Evolutionary conservation across 2,329 filamentous ascomycete species (phyloP).

Genomic region (Talaromyces sp.): DNA sequence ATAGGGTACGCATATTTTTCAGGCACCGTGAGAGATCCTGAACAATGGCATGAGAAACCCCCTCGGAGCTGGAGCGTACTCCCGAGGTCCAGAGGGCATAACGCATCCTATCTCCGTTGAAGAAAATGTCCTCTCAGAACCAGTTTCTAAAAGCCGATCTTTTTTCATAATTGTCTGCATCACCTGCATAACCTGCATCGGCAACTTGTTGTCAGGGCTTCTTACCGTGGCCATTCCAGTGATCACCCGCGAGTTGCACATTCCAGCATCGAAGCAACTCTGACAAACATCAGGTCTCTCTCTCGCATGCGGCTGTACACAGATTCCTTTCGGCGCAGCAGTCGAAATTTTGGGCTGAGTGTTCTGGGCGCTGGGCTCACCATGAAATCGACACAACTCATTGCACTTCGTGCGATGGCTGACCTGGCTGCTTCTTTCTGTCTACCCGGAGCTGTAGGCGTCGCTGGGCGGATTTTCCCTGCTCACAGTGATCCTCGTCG

Average conservation of each 20-base stretch:
- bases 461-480: slow-evolving; percentile 10
- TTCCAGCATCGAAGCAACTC: background rate
- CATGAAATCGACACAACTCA: background rate
- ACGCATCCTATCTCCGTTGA: too few relatives aligned
- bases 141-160: background rate
- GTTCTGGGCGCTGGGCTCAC: slow-evolving; percentile 1
- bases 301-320: background rate
- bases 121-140: too few relatives aligned
- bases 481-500: slow-evolving; percentile 36
- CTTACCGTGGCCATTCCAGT: background rate
- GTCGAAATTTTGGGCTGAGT: background rate
- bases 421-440: slow-evolving; percentile 9
- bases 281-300: slow-evolving; percentile 1
- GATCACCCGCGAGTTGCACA: background rate
- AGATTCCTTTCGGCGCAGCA: slow-evolving; percentile 1
- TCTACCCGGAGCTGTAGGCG: slow-evolving; percentile 28
- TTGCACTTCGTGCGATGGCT: background rate
- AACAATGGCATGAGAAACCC: too few relatives aligned
- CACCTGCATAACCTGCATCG: background rate
- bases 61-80: too few relatives aligned
- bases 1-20: too few relatives aligned
- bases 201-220: background rate
- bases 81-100: too few relatives aligned
- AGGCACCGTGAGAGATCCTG: too few relatives aligned
- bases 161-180: background rate